These are phyloP conservation scores for Colletotrichum melonis DNA, from an alignment of 2,329 filamentous ascomycete genomes.

Conservation along the genomic window DNA sequence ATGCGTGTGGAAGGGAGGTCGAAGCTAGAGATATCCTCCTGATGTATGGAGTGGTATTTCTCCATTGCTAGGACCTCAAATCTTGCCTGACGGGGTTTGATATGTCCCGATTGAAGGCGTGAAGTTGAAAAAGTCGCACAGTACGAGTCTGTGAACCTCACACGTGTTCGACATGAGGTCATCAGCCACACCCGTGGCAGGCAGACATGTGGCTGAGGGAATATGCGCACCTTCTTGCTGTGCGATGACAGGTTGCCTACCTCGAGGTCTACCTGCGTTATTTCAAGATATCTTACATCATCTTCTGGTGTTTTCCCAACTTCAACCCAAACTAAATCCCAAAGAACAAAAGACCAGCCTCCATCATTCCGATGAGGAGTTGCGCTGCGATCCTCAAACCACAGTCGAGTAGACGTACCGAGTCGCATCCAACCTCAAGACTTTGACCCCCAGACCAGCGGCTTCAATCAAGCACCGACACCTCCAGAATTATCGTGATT, in stretches of 20 bases:
- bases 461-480: neutral
- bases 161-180: neutral
- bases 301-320: neutral
- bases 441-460: neutral
- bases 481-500: neutral
- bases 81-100: neutral
- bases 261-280: neutral
- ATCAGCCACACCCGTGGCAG: slow-evolving; percentile 7
- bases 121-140: slow-evolving; percentile 4
- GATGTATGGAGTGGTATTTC: slow-evolving; percentile 66
- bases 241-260: neutral
- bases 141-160: slow-evolving; percentile 17
- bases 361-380: neutral
- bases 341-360: neutral
- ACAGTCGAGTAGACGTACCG: neutral
- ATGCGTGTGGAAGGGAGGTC: slow-evolving; percentile 63
- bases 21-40: slow-evolving; percentile 71
- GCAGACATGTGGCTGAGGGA: neutral
- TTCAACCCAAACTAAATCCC: neutral
- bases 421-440: neutral
- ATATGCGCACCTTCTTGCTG: neutral
- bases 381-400: neutral
- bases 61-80: slow-evolving; percentile 27
- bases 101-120: neutral
- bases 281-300: neutral